Base-by-base conservation (phyloP, 1,284 basidiomycete genomes). In the Polyporus tsugae region DNA sequence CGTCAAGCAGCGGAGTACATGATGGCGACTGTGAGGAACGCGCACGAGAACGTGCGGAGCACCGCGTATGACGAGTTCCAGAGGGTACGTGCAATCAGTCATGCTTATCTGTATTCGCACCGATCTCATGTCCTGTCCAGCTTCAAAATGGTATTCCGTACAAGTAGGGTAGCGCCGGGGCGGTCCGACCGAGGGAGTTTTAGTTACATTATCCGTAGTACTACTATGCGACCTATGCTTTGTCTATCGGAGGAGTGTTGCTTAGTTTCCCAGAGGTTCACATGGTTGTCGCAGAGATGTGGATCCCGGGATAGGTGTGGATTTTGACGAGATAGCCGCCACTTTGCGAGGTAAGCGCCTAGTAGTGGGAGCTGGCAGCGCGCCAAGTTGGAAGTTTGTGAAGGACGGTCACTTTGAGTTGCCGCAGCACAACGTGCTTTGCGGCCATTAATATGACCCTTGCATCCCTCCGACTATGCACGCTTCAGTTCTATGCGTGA, bases 11-110 rank as follows among this genome's bases (percentile, higher is more conserved):
- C 97, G 0, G 92, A 96, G 36, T 97, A 89, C 81, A 98, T 99
- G 92, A 87, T 95, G 85, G 85, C 89, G 33, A 86, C 96, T 44
- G 92, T 99, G 69, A 88, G 89, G 73, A 97, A 99, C 77, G 98
- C 98, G 2, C 93, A 96, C 75, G 96, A 98, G 82, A 99, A 99
- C 78, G 87, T 95, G 67, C 86, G 97, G 73, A 96, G 93, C 73
- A 94, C 93, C 36, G 91, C 94, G 0, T 99, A 99, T 78, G 97
- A 99, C 77, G 95, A 96, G 76, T 98, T 95, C 82, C 94, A 95
- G 79, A 82, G 92, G 79, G 93, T 93, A 69, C 78, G 91, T 80
- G 19, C 25, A 44, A 38, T 35, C 11, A 52, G 6, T 25, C 22
- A 25, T 3, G 44, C 52, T n/a, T 70, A 22, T n/a, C 9, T 39